Evolutionary conservation across 1,284 basidiomycete species (phyloP), one percentile per base, ranked within the genome.

Genomic region (Sporisorium reilianum): DNA sequence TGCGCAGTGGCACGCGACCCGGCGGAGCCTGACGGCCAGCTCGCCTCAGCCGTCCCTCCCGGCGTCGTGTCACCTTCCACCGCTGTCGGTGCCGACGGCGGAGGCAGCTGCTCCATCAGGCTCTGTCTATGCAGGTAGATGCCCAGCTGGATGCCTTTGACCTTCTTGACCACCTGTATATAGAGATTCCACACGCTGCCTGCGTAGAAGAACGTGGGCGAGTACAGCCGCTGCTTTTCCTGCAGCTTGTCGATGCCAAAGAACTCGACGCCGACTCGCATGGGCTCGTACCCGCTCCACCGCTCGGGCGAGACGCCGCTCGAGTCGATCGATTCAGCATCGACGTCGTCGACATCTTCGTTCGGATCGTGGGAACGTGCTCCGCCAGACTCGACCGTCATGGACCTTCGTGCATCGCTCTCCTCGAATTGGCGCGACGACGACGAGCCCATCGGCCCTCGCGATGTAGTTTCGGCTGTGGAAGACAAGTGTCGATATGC

Each of bases 121-220:
- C 90, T 91, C 85, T 95, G 93, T 11, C 94, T 88, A 81, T 95
- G 93, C 3, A 97, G 88, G 80, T 97, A 97, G 52, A 97, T 90
- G 1, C 95, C 94, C 0, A 97, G 88, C 83, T 97, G 94, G 1
- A 89, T 89, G 36, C 87, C 87, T 63, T 87, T 88, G 78, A 90
- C 91, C 86, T 91, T 91, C 66, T 89, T 88, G 45, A 91, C 89
- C 52, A 93, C 89, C 82, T 96, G 94, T 38, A 95, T 90, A 80
- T 96, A 97, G 6, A 94, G 90, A 74, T 94, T 94, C 40, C 91
- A 93, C 38, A 93, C 87, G 4, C 91, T 92, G 55, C 90, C 80
- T 4, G 87, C 73, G 67, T 87, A 87, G 64, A 87, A 87, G 64
- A 87, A 86, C 6, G 87, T 87, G 12, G 81, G 77, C 3, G 86